A percentile compares a stretch with the other conserved stretches of the same genome.
Conservation (phyloP, 306 rosid genomes). For the Hippophae gyantsensis region DNA sequence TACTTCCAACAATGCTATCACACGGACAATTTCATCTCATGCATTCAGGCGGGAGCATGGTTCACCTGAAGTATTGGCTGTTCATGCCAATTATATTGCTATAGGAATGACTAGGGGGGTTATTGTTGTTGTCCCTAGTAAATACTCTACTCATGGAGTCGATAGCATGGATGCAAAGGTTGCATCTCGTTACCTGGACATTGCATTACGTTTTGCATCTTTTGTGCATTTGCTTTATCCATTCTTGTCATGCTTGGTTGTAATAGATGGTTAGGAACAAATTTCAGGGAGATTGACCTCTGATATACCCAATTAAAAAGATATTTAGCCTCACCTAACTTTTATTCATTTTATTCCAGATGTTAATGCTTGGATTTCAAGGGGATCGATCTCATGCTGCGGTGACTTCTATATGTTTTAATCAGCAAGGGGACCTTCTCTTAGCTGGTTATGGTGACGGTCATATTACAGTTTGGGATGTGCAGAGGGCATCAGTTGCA, state of each 20-base stretch:
- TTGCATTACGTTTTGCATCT: not conserved
- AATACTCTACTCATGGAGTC: conserved; percentile 62
- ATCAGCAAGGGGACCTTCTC: conserved; percentile 92
- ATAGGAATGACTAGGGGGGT: conserved; percentile 88
- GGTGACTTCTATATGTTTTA: conserved; percentile 85
- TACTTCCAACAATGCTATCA: conserved; percentile 52
- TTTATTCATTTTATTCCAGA: conserved; percentile 41
- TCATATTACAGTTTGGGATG: conserved; percentile 85
- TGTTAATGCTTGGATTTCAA: conserved; percentile 70
- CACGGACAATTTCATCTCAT: conserved; percentile 57
- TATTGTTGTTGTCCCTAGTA: conserved; percentile 62
- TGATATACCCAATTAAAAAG: not conserved
- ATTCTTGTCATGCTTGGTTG: not conserved
- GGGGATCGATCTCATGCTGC: conserved; percentile 69
- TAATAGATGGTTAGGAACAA: not conserved
- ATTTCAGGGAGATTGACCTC: not conserved
- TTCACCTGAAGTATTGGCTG: conserved; percentile 75
- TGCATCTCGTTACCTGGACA: conserved; percentile 4
- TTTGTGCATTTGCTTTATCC: not conserved
- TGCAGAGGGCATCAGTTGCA: conserved; percentile 60
- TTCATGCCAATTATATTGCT: conserved; percentile 73
- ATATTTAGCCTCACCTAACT: conserved; percentile 9
- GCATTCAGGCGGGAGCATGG: conserved; percentile 79
- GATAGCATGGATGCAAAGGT: conserved; percentile 86
- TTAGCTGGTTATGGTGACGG: conserved; percentile 93